A percentile compares a stretch with the other conserved stretches of the same genome.
Conservation (phyloP, 345 rosid genomes). For the Euphorbia pulcherrima region DNA sequence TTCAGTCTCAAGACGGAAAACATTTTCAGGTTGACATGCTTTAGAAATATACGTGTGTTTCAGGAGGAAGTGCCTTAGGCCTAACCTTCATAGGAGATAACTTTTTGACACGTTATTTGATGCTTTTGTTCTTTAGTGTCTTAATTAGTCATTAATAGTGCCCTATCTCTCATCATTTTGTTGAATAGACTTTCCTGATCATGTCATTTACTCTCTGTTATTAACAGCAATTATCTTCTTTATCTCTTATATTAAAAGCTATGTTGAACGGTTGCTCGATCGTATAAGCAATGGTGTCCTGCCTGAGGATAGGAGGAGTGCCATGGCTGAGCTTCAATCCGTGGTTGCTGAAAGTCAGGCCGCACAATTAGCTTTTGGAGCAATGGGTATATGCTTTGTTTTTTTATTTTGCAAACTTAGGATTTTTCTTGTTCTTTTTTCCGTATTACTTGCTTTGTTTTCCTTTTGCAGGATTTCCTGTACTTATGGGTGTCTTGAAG, state of each 20-base stretch:
- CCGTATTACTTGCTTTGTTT: conserved; percentile 9
- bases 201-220: neutral
- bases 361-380: conserved; percentile 88
- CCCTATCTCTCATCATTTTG: neutral
- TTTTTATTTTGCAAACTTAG: conserved; percentile 7
- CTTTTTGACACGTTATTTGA: neutral
- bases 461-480: conserved; percentile 76
- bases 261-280: conserved; percentile 84
- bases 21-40: neutral
- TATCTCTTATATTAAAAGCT: conserved; percentile 37
- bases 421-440: conserved; percentile 3
- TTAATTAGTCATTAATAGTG: neutral
- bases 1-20: neutral
- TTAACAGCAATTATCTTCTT: conserved; percentile 3
- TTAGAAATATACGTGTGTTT: neutral
- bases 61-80: neutral
- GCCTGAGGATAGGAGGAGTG: conserved; percentile 87
- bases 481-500: conserved; percentile 71
- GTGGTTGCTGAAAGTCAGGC: conserved; percentile 79
- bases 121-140: neutral
- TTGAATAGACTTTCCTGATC: neutral
- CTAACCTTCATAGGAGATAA: neutral
- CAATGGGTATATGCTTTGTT: conserved; percentile 52
- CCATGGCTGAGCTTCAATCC: conserved; percentile 85
- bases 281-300: conserved; percentile 80